Evolutionary conservation across 2,329 filamentous ascomycete species (phyloP).

Genomic region (Microsporum canis): DNA sequence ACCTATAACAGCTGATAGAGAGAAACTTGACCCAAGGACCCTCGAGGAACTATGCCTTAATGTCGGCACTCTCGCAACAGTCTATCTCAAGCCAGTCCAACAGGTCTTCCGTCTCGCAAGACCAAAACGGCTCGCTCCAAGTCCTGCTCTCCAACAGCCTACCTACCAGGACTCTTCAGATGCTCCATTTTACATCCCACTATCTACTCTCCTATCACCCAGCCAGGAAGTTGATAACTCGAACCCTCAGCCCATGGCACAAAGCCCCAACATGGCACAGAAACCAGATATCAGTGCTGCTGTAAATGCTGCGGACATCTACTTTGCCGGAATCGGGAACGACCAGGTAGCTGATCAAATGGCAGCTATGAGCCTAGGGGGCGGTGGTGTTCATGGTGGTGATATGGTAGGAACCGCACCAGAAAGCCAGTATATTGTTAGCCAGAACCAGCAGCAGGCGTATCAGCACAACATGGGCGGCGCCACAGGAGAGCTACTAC

Average conservation of each 20-base stretch:
- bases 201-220: slow-evolving; percentile 35
- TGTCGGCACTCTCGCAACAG: slow-evolving; percentile 88
- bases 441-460: slow-evolving; percentile 63
- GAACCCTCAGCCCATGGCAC: slow-evolving; percentile 19
- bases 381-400: slow-evolving; percentile 45
- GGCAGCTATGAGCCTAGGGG: slow-evolving; percentile 57
- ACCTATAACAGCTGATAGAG: slow-evolving; percentile 87
- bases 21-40: slow-evolving; percentile 80
- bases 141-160: slow-evolving; percentile 70
- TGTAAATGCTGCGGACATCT: slow-evolving; percentile 75
- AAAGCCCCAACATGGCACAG: slow-evolving; percentile 17
- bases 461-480: slow-evolving; percentile 37
- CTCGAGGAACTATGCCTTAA: slow-evolving; percentile 96
- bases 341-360: slow-evolving; percentile 68
- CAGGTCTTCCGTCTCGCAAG: slow-evolving; percentile 89
- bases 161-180: slow-evolving; percentile 37
- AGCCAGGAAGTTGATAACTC: slow-evolving; percentile 20
- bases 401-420: slow-evolving; percentile 49
- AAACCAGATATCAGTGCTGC: slow-evolving; percentile 53
- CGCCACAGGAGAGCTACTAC: slow-evolving; percentile 59
- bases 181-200: slow-evolving; percentile 18
- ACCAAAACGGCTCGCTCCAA: slow-evolving; percentile 65
- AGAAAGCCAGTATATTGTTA: slow-evolving; percentile 55
- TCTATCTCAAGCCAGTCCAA: slow-evolving; percentile 95
- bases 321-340: slow-evolving; percentile 68